These are phyloP conservation scores for Yueomyces sp. DNA, from an alignment of 805 yeast species.

Conservation along the genomic window DNA sequence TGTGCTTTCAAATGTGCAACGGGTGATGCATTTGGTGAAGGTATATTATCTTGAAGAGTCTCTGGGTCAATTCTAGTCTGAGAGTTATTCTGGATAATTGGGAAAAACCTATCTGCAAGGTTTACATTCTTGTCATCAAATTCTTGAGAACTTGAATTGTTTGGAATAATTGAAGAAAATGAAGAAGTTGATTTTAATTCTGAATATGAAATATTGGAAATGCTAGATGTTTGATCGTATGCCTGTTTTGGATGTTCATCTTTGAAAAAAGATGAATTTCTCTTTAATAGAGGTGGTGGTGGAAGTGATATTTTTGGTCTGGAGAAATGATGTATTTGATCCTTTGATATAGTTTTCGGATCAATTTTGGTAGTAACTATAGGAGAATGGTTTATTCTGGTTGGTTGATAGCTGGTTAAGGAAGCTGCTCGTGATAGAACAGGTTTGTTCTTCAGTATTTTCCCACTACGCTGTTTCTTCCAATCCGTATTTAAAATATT, in stretches of 20 bases:
- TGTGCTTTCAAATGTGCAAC: slow-evolving; percentile 31
- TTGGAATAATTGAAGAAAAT: neutral
- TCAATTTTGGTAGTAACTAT: neutral
- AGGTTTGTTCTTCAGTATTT: slow-evolving; percentile 16
- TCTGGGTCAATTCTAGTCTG: slow-evolving; percentile 16
- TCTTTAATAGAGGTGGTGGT: slow-evolving; percentile 20
- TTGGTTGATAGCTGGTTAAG: slow-evolving; percentile 5
- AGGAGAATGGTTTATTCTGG: neutral
- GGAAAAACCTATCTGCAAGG: slow-evolving; percentile 45
- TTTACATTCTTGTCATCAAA: neutral
- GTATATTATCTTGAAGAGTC: slow-evolving; percentile 26
- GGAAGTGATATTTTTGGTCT: slow-evolving; percentile 16
- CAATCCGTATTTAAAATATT: slow-evolving; percentile 31
- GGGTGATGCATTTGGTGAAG: slow-evolving; percentile 36
- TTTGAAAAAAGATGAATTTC: slow-evolving; percentile 22
- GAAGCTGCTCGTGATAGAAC: slow-evolving; percentile 14
- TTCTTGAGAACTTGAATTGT: neutral
- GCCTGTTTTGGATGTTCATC: slow-evolving; percentile 6
- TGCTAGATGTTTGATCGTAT: too few species aligned
- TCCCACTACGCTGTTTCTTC: slow-evolving; percentile 3
- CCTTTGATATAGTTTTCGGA: neutral
- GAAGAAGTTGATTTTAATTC: neutral
- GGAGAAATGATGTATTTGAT: slow-evolving; percentile 3
- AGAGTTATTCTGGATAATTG: slow-evolving; percentile 38
- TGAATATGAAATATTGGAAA: neutral